Conservation (phyloP, 2,329 filamentous ascomycete species). For the Onygenales sp. region DNA sequence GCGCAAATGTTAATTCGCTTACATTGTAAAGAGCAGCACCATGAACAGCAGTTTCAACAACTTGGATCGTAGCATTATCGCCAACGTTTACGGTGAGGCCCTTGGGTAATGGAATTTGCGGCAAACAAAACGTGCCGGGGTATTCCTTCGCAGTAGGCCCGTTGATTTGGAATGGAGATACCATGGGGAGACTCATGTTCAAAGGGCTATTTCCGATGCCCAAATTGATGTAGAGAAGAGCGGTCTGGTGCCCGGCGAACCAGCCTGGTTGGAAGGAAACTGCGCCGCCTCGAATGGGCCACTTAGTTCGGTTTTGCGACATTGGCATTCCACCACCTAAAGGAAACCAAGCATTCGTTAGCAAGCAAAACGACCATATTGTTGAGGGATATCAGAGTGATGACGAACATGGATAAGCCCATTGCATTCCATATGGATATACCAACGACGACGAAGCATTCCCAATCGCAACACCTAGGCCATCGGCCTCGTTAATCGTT, state of each 20-base stretch:
- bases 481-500: conserved; percentile 38
- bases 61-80: conserved; percentile 84
- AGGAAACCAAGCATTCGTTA: conserved; percentile 5
- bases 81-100: conserved; percentile 63
- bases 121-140: conserved; percentile 78
- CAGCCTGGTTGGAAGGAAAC: conserved; percentile 86
- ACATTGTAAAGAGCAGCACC: conserved; percentile 77
- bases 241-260: conserved; percentile 80
- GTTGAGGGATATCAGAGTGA: neutral
- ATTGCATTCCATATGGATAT: conserved; percentile 87
- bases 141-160: conserved; percentile 79
- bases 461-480: conserved; percentile 37
- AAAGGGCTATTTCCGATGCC: conserved; percentile 70
- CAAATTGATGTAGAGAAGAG: conserved; percentile 83
- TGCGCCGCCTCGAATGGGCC: conserved; percentile 82
- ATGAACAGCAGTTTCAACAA: conserved; percentile 74
- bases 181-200: conserved; percentile 82
- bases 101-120: conserved; percentile 73
- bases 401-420: conserved; percentile 82
- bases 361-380: neutral
- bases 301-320: conserved; percentile 77
- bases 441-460: conserved; percentile 35
- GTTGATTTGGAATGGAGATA: conserved; percentile 69
- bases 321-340: conserved; percentile 73
- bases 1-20: conserved; percentile 25